A percentile compares a stretch with the other conserved stretches of the same genome.
These are phyloP conservation scores for Orbilia oligospora DNA, from an alignment of 2,329 filamentous ascomycete species.

Conservation along the genomic window DNA sequence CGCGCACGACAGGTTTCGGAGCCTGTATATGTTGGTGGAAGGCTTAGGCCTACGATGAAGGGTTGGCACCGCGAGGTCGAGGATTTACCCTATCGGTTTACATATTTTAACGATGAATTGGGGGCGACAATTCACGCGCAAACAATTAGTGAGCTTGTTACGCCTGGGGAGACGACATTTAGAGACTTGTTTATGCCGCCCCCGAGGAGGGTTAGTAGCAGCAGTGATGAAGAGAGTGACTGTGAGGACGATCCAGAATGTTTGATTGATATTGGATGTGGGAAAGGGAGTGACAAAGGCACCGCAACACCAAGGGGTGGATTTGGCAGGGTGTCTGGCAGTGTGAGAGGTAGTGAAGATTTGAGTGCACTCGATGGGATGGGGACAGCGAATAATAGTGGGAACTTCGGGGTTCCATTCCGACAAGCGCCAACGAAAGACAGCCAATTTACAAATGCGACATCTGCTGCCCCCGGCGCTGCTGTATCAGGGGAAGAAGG, in stretches of 20 bases:
- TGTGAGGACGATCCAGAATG: slow-evolving; percentile 16
- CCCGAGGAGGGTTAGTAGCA: slow-evolving; percentile 68
- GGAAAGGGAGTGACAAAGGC: slow-evolving; percentile 60
- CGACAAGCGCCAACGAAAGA: slow-evolving; percentile 31
- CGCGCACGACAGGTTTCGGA: slow-evolving; percentile 93
- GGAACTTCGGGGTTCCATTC: slow-evolving; percentile 16
- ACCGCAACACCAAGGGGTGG: slow-evolving; percentile 56
- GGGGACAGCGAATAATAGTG: slow-evolving; percentile 8
- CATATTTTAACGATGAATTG: slow-evolving; percentile 98
- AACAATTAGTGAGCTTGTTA: slow-evolving; percentile 91
- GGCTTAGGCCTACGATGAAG: slow-evolving; percentile 78
- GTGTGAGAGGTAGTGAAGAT: slow-evolving; percentile 40
- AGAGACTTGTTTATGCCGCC: slow-evolving; percentile 91
- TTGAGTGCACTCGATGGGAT: slow-evolving; percentile 18
- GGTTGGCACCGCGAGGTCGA: slow-evolving; percentile 90
- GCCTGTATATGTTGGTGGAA: slow-evolving; percentile 90
- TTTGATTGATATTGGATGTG: slow-evolving; percentile 33
- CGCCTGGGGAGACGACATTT: slow-evolving; percentile 82
- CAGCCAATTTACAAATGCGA: slow-evolving; percentile 19
- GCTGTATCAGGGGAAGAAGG: slow-evolving; percentile 26
- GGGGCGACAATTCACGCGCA: slow-evolving; percentile 93
- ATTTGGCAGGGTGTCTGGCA: not conserved
- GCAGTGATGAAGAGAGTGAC: slow-evolving; percentile 38
- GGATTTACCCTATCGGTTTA: slow-evolving; percentile 93
- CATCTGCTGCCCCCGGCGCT: not conserved